phyloP scores from a whole-genome alignment of 768 basidiomycete genomes.

The Trichaptum fuscoviolaceum region DNA sequence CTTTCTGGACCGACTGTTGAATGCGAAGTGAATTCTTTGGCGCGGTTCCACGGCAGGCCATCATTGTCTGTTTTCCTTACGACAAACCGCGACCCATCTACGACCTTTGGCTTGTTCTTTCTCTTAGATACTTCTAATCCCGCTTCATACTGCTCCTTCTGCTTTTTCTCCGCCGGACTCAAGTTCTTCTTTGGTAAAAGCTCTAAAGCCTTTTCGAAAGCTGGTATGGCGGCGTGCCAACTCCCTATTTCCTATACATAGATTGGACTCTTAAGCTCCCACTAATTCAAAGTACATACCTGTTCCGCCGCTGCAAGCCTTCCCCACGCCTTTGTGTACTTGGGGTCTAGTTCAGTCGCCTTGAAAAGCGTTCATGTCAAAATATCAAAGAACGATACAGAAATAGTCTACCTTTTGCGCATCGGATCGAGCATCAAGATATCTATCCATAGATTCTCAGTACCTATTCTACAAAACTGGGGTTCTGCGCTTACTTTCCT shows the following conservation, averaged over 20 bases:
- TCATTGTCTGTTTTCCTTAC: conserved; percentile 1
- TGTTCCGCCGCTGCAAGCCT: conserved; percentile 31
- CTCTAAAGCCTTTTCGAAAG: conserved; percentile 25
- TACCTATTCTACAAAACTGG: neutral
- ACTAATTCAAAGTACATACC: conserved; percentile 15
- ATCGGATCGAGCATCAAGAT: conserved; percentile 1
- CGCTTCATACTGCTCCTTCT: conserved; percentile 30
- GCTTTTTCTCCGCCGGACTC: conserved; percentile 25
- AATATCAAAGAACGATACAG: neutral
- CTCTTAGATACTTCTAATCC: conserved; percentile 17
- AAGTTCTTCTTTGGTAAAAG: conserved; percentile 26
- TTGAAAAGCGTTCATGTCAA: conserved; percentile 6
- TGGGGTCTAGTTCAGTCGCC: conserved; percentile 36
- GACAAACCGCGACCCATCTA: neutral
- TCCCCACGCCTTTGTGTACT: conserved; percentile 38
- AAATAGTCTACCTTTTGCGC: neutral
- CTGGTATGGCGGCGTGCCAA: conserved; percentile 9
- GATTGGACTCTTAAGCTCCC: neutral
- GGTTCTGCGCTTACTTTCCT: conserved; percentile 25
- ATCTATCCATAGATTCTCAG: neutral
- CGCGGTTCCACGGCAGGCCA: conserved; percentile 18
- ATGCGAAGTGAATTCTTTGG: conserved; percentile 12
- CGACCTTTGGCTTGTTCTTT: neutral
- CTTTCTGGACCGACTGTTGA: conserved; percentile 12
- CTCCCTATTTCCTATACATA: conserved; percentile 10